Percentiles rank a stretch among this genome's conserved stretches.
phyloP scores from a whole-genome alignment of 345 rosid genomes.

The Turritis glabra region DNA sequence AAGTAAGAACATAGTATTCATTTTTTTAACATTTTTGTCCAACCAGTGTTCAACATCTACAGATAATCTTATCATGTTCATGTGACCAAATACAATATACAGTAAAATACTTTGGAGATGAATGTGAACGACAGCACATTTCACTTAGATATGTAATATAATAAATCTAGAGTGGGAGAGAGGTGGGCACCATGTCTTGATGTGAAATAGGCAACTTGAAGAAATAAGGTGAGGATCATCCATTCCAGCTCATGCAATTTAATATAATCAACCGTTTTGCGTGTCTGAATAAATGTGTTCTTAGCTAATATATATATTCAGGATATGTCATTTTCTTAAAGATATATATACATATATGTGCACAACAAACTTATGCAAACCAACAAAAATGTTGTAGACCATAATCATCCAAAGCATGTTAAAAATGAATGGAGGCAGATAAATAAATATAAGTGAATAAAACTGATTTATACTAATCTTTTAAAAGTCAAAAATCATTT shows the following conservation, averaged over 20 bases:
- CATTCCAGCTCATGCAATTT: constrained; percentile 35
- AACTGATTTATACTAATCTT: too few species aligned
- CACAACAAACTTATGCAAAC: too few species aligned
- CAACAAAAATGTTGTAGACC: not conserved
- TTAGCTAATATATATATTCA: constrained; percentile 5
- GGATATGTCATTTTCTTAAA: not conserved
- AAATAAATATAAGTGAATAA: too few species aligned
- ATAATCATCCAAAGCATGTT: not conserved
- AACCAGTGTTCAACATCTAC: not conserved
- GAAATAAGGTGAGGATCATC: constrained; percentile 24
- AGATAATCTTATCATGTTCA: constrained; percentile 23
- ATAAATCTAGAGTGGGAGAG: not conserved
- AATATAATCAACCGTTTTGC: constrained; percentile 26
- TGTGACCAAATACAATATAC: constrained; percentile 12
- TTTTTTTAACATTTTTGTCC: not conserved
- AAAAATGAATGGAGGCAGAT: too few species aligned
- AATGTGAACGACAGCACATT: constrained; percentile 40
- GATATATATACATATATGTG: too few species aligned
- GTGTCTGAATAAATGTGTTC: constrained; percentile 28
- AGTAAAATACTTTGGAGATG: constrained; percentile 1
- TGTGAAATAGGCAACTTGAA: constrained; percentile 29
- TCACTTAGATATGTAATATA: not conserved
- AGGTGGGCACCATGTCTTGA: constrained; percentile 41
- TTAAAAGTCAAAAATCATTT: too few species aligned
- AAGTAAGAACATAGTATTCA: not conserved